These are phyloP conservation scores for Lathyrus oleraceus DNA, from an alignment of 306 rosid species.

Conservation along the genomic window DNA sequence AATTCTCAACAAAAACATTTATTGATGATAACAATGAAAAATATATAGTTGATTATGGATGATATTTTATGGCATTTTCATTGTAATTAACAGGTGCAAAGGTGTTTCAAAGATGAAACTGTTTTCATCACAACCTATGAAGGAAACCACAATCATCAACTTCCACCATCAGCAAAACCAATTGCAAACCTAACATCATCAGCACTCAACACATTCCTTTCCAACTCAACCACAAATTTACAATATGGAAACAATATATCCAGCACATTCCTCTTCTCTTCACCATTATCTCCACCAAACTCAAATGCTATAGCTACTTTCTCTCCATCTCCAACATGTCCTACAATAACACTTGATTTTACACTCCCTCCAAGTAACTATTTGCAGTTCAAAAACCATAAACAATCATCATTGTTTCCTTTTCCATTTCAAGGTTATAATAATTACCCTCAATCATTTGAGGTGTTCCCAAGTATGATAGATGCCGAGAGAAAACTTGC, in stretches of 20 bases:
- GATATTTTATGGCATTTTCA: no score
- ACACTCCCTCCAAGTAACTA: constrained; percentile 26
- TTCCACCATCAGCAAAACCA: constrained; percentile 41
- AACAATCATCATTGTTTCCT: constrained; percentile 22
- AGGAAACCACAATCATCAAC: constrained; percentile 53
- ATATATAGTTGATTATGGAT: no score
- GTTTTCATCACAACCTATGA: constrained; percentile 49
- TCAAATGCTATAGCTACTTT: constrained; percentile 40
- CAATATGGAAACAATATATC: neutral
- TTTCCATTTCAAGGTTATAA: constrained; percentile 31
- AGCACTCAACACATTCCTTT: constrained; percentile 43
- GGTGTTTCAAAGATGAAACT: constrained; percentile 45
- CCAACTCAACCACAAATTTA: constrained; percentile 35
- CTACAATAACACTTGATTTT: constrained; percentile 49
- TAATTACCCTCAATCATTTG: constrained; percentile 19
- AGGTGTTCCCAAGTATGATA: constrained; percentile 15
- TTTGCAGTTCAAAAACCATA: constrained; percentile 37
- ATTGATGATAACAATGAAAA: no score
- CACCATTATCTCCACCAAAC: constrained; percentile 23
- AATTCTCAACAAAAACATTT: no score
- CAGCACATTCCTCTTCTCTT: constrained; percentile 35
- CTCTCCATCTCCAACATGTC: constrained; percentile 40
- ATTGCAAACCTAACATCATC: constrained; percentile 46
- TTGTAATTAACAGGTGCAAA: constrained; percentile 45
- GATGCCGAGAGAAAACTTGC: constrained; percentile 29